phyloP scores from a whole-genome alignment of 352 stramenopile genomes.

The Peronospora belbahrii region DNA sequence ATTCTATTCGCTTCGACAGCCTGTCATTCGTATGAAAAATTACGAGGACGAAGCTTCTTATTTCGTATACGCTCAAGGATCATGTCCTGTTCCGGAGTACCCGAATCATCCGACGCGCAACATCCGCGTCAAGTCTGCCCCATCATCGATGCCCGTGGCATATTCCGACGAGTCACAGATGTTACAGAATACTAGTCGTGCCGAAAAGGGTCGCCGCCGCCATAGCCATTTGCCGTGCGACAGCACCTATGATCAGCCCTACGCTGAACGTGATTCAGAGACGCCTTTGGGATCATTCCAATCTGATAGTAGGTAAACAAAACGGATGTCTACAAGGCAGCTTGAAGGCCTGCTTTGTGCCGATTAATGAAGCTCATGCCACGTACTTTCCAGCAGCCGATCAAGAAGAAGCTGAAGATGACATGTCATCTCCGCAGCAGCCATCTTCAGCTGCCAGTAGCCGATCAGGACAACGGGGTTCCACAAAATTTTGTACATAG shows the following conservation, averaged over 20 bases:
- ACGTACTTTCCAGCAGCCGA: slow-evolving; percentile 50
- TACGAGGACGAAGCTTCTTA: slow-evolving; percentile 2
- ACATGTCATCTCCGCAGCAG: slow-evolving; percentile 32
- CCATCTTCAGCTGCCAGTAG: slow-evolving; percentile 20
- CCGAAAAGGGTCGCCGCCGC: slow-evolving; percentile 6
- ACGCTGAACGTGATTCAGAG: slow-evolving; percentile 23
- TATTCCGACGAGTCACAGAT: slow-evolving; percentile 16
- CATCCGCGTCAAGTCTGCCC: slow-evolving; percentile 9
- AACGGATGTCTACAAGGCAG: slow-evolving; percentile 2
- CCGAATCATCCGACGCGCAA: slow-evolving; percentile 10
- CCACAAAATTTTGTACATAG: slow-evolving; percentile 25
- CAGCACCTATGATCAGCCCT: slow-evolving; percentile 11
- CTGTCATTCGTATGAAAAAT: slow-evolving; percentile 13
- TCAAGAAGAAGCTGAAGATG: slow-evolving; percentile 52
- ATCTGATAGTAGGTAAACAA: background rate
- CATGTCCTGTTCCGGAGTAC: slow-evolving; percentile 16
- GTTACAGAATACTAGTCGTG: slow-evolving; percentile 12
- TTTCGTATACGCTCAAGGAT: slow-evolving; percentile 1
- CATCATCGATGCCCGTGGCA: slow-evolving; percentile 21
- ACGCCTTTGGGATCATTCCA: slow-evolving; percentile 12
- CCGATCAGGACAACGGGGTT: slow-evolving; percentile 24
- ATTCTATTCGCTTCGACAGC: slow-evolving; percentile 17
- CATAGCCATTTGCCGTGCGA: slow-evolving; percentile 8
- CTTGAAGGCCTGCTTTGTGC: too few species aligned
- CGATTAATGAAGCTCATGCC: too few species aligned